A percentile compares a stretch with the other conserved stretches of the same genome.
Evolutionary conservation across 2,329 filamentous ascomycete species (phyloP).

Genomic region (Polytolypa hystricis): DNA sequence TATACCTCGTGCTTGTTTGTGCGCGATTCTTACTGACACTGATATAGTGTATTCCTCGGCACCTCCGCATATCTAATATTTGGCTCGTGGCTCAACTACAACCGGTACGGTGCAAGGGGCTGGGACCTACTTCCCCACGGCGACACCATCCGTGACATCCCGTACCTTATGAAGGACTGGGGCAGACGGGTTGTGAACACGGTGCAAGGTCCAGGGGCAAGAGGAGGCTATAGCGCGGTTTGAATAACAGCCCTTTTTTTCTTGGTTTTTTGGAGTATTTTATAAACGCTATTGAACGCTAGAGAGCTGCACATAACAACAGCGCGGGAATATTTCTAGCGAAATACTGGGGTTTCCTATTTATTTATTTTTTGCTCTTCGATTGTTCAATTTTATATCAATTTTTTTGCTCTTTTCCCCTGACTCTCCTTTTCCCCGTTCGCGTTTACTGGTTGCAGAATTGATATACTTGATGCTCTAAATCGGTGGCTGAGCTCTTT

Average conservation of each 20-base stretch:
- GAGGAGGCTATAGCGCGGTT: constrained; percentile 91
- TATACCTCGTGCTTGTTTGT: neutral
- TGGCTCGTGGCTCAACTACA: constrained; percentile 98
- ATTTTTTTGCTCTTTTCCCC: too few species aligned
- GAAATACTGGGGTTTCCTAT: neutral
- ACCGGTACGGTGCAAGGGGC: constrained; percentile 83
- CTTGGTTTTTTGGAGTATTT: too few species aligned
- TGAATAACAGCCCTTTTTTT: too few species aligned
- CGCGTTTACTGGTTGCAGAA: too few species aligned
- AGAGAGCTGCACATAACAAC: too few species aligned
- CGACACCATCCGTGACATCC: constrained; percentile 82
- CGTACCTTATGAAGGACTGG: constrained; percentile 88
- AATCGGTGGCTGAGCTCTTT: too few species aligned
- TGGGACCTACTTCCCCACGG: constrained; percentile 92
- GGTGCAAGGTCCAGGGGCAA: constrained; percentile 68
- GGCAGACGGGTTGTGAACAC: constrained; percentile 67
- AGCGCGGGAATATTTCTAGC: too few species aligned
- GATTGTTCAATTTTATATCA: neutral
- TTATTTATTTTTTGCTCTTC: neutral
- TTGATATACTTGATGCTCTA: too few species aligned
- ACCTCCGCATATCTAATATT: constrained; percentile 90
- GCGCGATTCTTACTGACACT: constrained; percentile 15
- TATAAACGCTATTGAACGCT: too few species aligned
- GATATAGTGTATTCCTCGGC: constrained; percentile 65
- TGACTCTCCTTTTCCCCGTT: too few species aligned